Percentiles rank a stretch among this genome's conserved stretches.
These are phyloP conservation scores for Cutaneotrichosporon cutaneum DNA, from an alignment of 1,284 basidiomycete species.

Conservation along the genomic window DNA sequence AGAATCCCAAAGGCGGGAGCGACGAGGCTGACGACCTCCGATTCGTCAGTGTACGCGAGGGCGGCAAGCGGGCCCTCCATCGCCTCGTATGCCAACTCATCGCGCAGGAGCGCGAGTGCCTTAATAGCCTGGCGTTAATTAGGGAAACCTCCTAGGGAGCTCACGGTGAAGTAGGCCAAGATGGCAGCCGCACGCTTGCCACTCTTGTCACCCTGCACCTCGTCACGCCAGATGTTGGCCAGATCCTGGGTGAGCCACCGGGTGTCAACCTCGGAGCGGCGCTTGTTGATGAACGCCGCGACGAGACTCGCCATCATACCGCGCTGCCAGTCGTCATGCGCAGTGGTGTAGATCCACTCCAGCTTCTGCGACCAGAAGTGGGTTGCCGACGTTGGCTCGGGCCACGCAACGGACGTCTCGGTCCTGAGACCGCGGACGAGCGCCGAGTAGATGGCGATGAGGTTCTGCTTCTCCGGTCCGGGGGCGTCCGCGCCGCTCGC, in stretches of 20 bases:
- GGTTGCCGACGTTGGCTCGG: conserved; percentile 27
- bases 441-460: conserved; percentile 67
- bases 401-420: conserved; percentile 32
- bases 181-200: conserved; percentile 2
- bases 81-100: conserved; percentile 61
- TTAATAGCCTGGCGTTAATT: conserved; percentile 64
- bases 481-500: conserved; percentile 17
- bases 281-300: conserved; percentile 73
- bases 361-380: conserved; percentile 61
- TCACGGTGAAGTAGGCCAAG: neutral
- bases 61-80: conserved; percentile 67
- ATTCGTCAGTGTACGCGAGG: conserved; percentile 60
- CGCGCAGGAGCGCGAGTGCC: conserved; percentile 71
- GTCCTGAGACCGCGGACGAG: conserved; percentile 63
- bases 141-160: neutral
- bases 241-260: conserved; percentile 37
- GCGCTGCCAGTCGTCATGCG: conserved; percentile 61
- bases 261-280: conserved; percentile 59
- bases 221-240: conserved; percentile 52
- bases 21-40: conserved; percentile 53
- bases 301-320: conserved; percentile 64
- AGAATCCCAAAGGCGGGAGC: conserved; percentile 71
- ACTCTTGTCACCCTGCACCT: conserved; percentile 31
- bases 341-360: conserved; percentile 60
- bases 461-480: conserved; percentile 58